phyloP scores from a whole-genome alignment of 2,329 filamentous ascomycete species.

The Sarocladium strictum region DNA sequence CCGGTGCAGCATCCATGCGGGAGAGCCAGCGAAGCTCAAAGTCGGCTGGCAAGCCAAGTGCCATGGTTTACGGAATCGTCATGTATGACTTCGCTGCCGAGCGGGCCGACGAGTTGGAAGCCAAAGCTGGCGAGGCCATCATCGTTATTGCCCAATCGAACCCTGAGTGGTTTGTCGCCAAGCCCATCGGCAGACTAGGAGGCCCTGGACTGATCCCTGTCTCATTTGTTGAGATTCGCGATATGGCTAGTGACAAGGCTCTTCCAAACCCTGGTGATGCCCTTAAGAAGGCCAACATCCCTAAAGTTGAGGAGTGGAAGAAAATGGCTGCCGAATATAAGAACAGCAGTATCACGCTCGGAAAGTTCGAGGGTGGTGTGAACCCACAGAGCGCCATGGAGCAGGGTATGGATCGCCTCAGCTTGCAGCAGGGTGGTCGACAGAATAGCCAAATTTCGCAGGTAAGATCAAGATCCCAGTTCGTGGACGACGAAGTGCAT shows the following conservation, averaged over 20 bases:
- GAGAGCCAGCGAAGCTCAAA: constrained; percentile 44
- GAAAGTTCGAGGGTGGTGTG: constrained; percentile 65
- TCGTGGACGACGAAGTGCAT: no score
- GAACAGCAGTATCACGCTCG: constrained; percentile 94
- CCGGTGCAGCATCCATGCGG: constrained; percentile 14
- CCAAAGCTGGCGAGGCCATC: constrained; percentile 91
- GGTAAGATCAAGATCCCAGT: no score
- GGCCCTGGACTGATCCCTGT: constrained; percentile 94
- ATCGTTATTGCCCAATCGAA: constrained; percentile 99
- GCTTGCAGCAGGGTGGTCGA: constrained; percentile 51
- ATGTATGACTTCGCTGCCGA: constrained; percentile 97
- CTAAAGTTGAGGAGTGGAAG: constrained; percentile 97
- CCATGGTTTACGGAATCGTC: constrained; percentile 94
- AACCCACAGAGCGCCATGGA: constrained; percentile 39
- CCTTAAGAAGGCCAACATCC: constrained; percentile 82
- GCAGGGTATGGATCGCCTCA: constrained; percentile 73
- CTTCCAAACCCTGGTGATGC: constrained; percentile 80
- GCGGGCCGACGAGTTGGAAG: constrained; percentile 90
- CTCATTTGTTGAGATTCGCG: constrained; percentile 91
- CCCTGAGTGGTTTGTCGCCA: constrained; percentile 98
- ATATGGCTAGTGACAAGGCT: constrained; percentile 81
- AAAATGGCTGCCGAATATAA: constrained; percentile 99
- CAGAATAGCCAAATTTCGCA: constrained; percentile 43
- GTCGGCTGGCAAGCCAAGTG: constrained; percentile 52
- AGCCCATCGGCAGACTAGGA: constrained; percentile 95